Evolutionary conservation across 768 basidiomycete genomes (phyloP).

Genomic region (Suillus variegatus): DNA sequence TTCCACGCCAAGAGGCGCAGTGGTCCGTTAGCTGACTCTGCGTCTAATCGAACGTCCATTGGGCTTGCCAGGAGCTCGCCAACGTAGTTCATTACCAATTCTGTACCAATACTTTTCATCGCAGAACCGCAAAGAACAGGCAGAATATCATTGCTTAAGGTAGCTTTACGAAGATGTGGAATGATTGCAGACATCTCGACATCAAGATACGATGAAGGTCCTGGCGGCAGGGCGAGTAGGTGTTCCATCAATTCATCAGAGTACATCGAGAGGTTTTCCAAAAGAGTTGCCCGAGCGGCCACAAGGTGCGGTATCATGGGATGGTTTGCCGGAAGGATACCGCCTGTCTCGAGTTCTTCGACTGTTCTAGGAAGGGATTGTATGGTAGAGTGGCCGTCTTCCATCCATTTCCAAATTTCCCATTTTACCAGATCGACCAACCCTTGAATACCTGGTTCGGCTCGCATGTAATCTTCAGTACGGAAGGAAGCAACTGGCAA

Average conservation of each 20-base stretch:
- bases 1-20: slow-evolving; percentile 83
- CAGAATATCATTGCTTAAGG: slow-evolving; percentile 63
- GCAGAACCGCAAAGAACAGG: slow-evolving; percentile 87
- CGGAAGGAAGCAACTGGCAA: slow-evolving; percentile 82
- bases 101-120: slow-evolving; percentile 77
- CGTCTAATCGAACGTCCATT: slow-evolving; percentile 56
- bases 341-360: slow-evolving; percentile 41
- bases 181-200: slow-evolving; percentile 55
- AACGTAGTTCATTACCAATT: slow-evolving; percentile 77
- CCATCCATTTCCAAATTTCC: slow-evolving; percentile 78
- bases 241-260: slow-evolving; percentile 80
- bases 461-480: slow-evolving; percentile 60
- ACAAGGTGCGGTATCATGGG: slow-evolving; percentile 69
- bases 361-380: slow-evolving; percentile 52
- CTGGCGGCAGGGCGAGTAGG: slow-evolving; percentile 57
- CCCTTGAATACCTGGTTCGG: slow-evolving; percentile 84
- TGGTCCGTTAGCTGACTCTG: slow-evolving; percentile 46
- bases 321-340: slow-evolving; percentile 56
- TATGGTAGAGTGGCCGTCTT: slow-evolving; percentile 44
- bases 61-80: slow-evolving; percentile 82
- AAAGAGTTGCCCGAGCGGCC: slow-evolving; percentile 64
- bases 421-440: slow-evolving; percentile 83
- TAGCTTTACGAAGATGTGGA: slow-evolving; percentile 66
- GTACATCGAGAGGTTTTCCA: slow-evolving; percentile 80
- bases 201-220: slow-evolving; percentile 66